Base-by-base conservation (phyloP, 345 rosid genomes). In the Jatropha curcas region DNA sequence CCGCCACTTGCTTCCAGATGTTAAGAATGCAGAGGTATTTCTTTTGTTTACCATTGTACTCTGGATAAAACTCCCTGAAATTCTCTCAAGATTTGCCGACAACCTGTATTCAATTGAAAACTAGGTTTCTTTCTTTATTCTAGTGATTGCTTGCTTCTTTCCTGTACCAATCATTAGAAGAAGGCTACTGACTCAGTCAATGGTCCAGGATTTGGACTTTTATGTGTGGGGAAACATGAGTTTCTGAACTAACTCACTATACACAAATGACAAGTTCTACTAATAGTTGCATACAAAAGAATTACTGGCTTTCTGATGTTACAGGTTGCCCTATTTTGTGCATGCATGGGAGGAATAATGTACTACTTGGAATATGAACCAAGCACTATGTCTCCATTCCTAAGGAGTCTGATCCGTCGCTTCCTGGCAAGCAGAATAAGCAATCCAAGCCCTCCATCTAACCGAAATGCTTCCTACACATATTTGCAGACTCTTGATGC, bases 281-380 rank as follows among this genome's bases (percentile, higher is more conserved):
- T n/a, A n/a, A n/a, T n/a, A n/a, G n/a, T n/a, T n/a, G n/a, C n/a
- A n/a, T n/a, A n/a, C n/a, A n/a, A n/a, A n/a, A n/a, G n/a, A 24
- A 60, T 20, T 2, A 24, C 56, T 75, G 35, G 33, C 61, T 63
- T 24, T 22, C 30, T 12, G 10, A 20, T 50, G 60, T 67, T 75
- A 24, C 93, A 96, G 99, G 99, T 96, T 72, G 95, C 93, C 25
- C 68, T 96, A 65, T 96, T 93, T 72, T 91, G 96, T 82, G 95
- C 91, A 31, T 96, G 97, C 81, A 96, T 96, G 96, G 99, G 99
- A 81, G 99, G 97, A 82, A 83, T 96, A 35, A 96, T 93, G 99
- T 96, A 96, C 81, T 96, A 86, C 79, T 82, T 93, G 63, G 98
- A 96, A 78, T 66, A 96, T 61, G 99, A 96, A 70, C 99, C 99